Conservation (phyloP, 306 rosid species). For the Cotoneaster glaucophyllus region DNA sequence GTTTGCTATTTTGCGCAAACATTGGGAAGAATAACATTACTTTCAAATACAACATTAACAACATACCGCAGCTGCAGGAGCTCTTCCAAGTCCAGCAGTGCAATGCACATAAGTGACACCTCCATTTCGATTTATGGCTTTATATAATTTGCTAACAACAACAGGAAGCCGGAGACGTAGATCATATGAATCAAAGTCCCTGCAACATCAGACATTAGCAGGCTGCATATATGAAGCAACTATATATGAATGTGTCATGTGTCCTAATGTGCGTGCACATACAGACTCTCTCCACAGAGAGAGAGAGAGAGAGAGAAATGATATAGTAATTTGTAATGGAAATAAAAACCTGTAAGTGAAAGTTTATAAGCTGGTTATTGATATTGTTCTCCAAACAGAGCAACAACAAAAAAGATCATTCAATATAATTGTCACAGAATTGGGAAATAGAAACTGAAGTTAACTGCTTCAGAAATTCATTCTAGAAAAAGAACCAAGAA, state of each 20-base stretch:
- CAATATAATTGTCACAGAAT: neutral
- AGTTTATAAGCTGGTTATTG: neutral
- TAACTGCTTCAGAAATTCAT: neutral
- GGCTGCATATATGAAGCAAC: slow-evolving; percentile 10
- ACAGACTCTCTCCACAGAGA: neutral
- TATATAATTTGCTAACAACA: slow-evolving; percentile 68
- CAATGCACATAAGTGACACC: slow-evolving; percentile 91
- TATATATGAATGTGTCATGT: neutral
- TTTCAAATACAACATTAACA: neutral
- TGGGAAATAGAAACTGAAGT: neutral
- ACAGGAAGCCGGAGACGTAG: slow-evolving; percentile 72
- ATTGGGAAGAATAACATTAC: neutral
- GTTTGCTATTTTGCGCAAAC: neutral
- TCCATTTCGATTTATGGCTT: slow-evolving; percentile 68
- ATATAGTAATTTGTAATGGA: neutral
- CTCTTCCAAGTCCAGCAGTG: slow-evolving; percentile 99
- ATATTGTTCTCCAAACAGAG: neutral
- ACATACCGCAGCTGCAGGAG: slow-evolving; percentile 83
- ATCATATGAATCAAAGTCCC: slow-evolving; percentile 92
- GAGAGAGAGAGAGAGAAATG: neutral
- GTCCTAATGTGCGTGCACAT: neutral
- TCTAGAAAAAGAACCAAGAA: neutral
- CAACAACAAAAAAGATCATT: neutral
- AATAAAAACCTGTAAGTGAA: neutral
- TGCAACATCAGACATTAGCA: slow-evolving; percentile 35